Conservation (phyloP, 805 yeast species). For the Ogataea methylovora region DNA sequence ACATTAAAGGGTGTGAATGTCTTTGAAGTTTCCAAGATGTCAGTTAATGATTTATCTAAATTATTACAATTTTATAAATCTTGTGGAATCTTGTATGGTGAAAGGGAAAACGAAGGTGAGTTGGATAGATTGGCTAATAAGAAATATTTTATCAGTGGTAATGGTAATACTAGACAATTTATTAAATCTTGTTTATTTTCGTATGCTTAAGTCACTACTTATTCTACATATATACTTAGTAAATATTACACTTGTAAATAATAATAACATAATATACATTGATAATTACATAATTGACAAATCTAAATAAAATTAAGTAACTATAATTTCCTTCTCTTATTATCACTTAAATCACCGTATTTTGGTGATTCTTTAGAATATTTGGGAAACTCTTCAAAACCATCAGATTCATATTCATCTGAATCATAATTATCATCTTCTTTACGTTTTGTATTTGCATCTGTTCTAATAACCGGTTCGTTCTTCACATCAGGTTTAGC, state of each 20-base stretch:
- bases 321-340: conserved; percentile 8
- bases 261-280: neutral
- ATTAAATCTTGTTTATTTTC: conserved; percentile 31
- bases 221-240: neutral
- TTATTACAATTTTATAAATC: conserved; percentile 34
- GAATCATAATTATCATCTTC: conserved; percentile 18
- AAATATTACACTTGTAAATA: neutral
- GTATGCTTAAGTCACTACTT: conserved; percentile 16
- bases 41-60: conserved; percentile 35
- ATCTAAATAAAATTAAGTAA: neutral
- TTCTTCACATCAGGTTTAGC: conserved; percentile 1
- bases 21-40: conserved; percentile 34
- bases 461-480: neutral
- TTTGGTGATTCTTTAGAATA: conserved; percentile 18
- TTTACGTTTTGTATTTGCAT: neutral
- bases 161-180: conserved; percentile 56
- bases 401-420: conserved; percentile 24
- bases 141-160: conserved; percentile 51
- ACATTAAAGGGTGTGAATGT: neutral
- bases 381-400: conserved; percentile 28
- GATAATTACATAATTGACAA: neutral
- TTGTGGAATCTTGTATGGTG: conserved; percentile 29
- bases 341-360: conserved; percentile 15
- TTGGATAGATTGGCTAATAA: conserved; percentile 33
- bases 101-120: conserved; percentile 23